Conservation (phyloP, 331 rosid species). For the Malus hybrid region DNA sequence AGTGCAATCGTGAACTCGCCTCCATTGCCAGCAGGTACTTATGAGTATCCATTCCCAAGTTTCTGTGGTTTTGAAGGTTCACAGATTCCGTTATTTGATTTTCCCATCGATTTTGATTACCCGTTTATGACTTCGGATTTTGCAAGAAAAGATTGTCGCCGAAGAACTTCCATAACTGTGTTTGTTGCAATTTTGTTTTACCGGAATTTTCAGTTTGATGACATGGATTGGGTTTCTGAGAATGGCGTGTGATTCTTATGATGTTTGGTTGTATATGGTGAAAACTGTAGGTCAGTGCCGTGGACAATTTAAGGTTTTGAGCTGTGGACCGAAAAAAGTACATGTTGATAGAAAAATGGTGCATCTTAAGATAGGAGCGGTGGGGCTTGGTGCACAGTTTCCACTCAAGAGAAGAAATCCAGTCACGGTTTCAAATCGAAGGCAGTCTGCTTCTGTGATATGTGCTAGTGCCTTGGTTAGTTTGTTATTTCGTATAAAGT, state of each 20-base stretch:
- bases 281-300: conserved; percentile 26
- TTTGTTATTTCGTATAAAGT: neutral
- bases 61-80: neutral
- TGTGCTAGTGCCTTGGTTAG: conserved; percentile 82
- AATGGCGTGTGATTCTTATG: neutral
- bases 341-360: conserved; percentile 17
- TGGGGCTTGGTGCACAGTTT: conserved; percentile 11
- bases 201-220: neutral
- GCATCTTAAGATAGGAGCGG: conserved; percentile 10
- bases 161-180: neutral
- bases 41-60: neutral
- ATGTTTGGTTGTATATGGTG: conserved; percentile 14
- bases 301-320: conserved; percentile 14
- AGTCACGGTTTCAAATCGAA: conserved; percentile 17
- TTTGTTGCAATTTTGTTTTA: neutral
- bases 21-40: conserved; percentile 27
- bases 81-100: neutral
- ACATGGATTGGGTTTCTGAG: neutral
- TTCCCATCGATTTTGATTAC: neutral
- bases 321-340: conserved; percentile 14
- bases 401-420: conserved; percentile 20
- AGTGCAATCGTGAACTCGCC: conserved; percentile 18
- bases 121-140: neutral
- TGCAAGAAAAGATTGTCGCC: neutral
- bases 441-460: conserved; percentile 33